Base-by-base conservation (phyloP, 2,329 filamentous ascomycete genomes). In the Penicillium carneum region DNA sequence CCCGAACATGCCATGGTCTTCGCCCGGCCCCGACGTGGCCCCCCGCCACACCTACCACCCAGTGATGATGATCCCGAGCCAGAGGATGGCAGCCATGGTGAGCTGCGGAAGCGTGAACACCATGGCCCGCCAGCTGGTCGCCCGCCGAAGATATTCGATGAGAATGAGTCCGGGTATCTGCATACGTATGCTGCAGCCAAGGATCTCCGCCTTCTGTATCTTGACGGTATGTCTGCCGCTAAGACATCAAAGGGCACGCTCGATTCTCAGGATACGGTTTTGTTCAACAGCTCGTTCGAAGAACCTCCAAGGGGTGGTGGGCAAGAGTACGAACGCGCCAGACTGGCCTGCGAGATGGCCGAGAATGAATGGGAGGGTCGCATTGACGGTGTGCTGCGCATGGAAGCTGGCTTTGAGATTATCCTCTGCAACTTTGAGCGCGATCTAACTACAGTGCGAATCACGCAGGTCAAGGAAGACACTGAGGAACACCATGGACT, bases 1-100 rank as follows among this genome's bases (percentile, higher is more conserved):
- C 84, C 89, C 3, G 90, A 93, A 68, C 90, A 93, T 74, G 88
- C 90, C 0, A 81, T 89, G 65, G 72, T 81, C 2, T 92, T 93
- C 76, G 87, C 89, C 0, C 55, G 65, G n/a, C 62, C 67, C 3
- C 61, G 34, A 42, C 57, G 55, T 8, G 53, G 62, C 8, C 63
- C 60, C 14, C 63, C 60, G 0, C 69, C 67, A 6, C 56, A 38
- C 14, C 31, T 11, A 23, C 48, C 33, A 5, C 56, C 39, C 3
- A 36, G 38, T 9, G 53, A 57, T 12, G 39, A 43, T 1, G 36
- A 50, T 31, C 34, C 36, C 1, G 42, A 26, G 20, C 26, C 6
- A 50, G 23, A 18, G 3, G 36, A 14, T 31, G 26, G 16, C 4
- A n/a, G 47, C 16, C 56, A 61, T 39, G 18, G 57, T 0, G 55